phyloP scores from a whole-genome alignment of 495 filamentous ascomycete species.

The Schizothecium vesticola region DNA sequence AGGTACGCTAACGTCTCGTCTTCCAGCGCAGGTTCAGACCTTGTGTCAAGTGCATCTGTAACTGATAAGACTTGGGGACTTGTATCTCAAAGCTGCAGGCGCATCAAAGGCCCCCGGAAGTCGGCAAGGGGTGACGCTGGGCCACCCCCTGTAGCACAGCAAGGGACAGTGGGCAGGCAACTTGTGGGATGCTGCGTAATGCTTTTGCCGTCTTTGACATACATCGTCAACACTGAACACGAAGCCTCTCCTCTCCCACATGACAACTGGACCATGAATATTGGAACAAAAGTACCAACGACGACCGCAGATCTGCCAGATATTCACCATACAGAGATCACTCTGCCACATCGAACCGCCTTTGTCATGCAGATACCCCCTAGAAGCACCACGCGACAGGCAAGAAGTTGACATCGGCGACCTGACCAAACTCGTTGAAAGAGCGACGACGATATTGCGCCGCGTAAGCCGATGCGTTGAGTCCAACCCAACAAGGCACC shows the following conservation, averaged over 20 bases:
- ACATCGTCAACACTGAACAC: neutral
- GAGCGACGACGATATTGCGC: neutral
- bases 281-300: neutral
- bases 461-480: neutral
- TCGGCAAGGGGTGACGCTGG: neutral
- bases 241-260: neutral
- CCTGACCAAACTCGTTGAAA: neutral
- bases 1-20: neutral
- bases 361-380: neutral
- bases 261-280: neutral
- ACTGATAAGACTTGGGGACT: neutral
- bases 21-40: neutral
- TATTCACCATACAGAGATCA: neutral
- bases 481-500: neutral
- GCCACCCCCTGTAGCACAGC: neutral
- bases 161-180: neutral
- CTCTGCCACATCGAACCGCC: neutral
- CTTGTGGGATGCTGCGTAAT: neutral
- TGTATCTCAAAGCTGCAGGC: neutral
- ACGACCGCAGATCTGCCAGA: neutral
- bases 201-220: neutral
- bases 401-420: neutral
- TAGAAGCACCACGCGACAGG: neutral
- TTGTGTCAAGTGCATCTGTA: neutral
- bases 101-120: neutral